phyloP scores from a whole-genome alignment of 176 grass and related monocot genomes.

The Pharus latifolius region DNA sequence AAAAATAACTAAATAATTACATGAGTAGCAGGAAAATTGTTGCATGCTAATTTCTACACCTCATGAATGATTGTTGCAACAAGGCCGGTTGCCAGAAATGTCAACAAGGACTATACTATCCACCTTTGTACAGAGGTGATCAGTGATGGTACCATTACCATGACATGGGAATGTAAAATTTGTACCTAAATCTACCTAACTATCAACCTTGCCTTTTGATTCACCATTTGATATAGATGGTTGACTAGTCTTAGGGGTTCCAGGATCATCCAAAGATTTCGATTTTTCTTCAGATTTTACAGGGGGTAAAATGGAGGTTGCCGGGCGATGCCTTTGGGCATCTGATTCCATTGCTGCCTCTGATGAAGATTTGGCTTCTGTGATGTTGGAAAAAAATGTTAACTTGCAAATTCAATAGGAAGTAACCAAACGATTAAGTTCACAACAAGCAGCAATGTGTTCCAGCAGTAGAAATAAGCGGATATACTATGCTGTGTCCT shows the following conservation, averaged over 20 bases:
- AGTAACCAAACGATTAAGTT: not conserved
- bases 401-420: slow-evolving; percentile 5
- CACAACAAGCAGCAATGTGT: not conserved
- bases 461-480: not conserved
- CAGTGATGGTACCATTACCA: not conserved
- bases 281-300: not conserved
- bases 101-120: slow-evolving; percentile 6
- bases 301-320: not conserved
- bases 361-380: slow-evolving; percentile 25
- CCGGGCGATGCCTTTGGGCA: not conserved
- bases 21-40: not conserved
- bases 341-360: slow-evolving; percentile 14
- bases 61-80: slow-evolving; percentile 28
- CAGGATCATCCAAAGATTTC: not conserved
- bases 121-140: slow-evolving; percentile 26
- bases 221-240: not conserved
- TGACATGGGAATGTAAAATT: not conserved
- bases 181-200: not conserved
- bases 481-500: not conserved
- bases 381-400: not conserved
- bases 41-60: slow-evolving; percentile 16
- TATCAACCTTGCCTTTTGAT: not conserved
- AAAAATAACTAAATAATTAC: slow-evolving; percentile 9
- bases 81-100: slow-evolving; percentile 10
- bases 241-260: not conserved